Evolutionary conservation across 495 filamentous ascomycete species (phyloP).

Genomic region (Niebla homalea): DNA sequence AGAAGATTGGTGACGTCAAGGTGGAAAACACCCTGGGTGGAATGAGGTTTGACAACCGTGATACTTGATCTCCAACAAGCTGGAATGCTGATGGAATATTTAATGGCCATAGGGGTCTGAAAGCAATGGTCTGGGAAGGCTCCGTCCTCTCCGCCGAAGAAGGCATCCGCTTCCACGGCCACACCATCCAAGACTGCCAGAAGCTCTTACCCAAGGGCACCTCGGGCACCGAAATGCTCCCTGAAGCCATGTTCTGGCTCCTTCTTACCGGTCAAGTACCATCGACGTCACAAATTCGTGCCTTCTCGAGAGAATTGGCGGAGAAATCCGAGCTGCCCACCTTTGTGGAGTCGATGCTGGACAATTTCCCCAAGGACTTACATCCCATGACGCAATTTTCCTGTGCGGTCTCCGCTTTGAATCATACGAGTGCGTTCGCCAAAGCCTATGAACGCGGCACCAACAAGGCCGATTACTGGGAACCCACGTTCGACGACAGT

Average conservation of each 20-base stretch:
- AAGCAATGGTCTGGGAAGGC: conserved; percentile 97
- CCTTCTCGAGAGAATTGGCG: conserved; percentile 72
- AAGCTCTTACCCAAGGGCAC: conserved; percentile 83
- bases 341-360: conserved; percentile 78
- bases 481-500: conserved; percentile 92
- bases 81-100: not conserved
- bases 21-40: conserved; percentile 89
- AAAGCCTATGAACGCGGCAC: conserved; percentile 83
- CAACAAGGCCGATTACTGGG: conserved; percentile 94
- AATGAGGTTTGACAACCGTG: conserved; percentile 51
- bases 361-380: conserved; percentile 72
- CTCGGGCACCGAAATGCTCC: conserved; percentile 94
- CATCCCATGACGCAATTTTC: conserved; percentile 98
- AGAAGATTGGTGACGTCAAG: conserved; percentile 80
- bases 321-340: conserved; percentile 73
- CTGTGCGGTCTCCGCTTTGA: conserved; percentile 84
- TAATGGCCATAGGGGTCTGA: conserved; percentile 50
- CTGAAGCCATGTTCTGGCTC: conserved; percentile 99
- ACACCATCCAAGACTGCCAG: conserved; percentile 96
- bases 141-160: conserved; percentile 94
- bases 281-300: conserved; percentile 63
- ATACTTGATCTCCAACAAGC: not conserved
- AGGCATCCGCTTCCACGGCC: conserved; percentile 95
- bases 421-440: conserved; percentile 83
- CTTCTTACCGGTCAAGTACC: conserved; percentile 89